phyloP scores from a whole-genome alignment of 306 rosid species.

The cucumber (Cucumis sativus) region Cucumber_9930_V3 NC_026658.2:5148001-5148500 shows the following conservation, averaged over 20 bases:
- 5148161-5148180: background rate
- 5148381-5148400: conserved; percentile 9
- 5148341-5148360: conserved; percentile 99
- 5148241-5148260: background rate
- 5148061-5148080: conserved; percentile 73
- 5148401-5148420: background rate
- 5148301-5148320: conserved; percentile 72
- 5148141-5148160: background rate
- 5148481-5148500: background rate
- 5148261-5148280: background rate
- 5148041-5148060: conserved; percentile 37
- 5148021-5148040: background rate
- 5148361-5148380: conserved; percentile 36
- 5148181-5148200: background rate
- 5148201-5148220: background rate
- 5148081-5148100: conserved; percentile 60
- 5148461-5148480: background rate
- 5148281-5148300: conserved; percentile 16
- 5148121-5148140: conserved; percentile 53
- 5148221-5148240: background rate
- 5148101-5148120: conserved; percentile 55
- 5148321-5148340: conserved; percentile 94
- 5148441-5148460: background rate
- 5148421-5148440: background rate
- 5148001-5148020: background rate